Base-by-base conservation (phyloP, 1,284 basidiomycete species). In the Apiotrichum laibachii region DNA sequence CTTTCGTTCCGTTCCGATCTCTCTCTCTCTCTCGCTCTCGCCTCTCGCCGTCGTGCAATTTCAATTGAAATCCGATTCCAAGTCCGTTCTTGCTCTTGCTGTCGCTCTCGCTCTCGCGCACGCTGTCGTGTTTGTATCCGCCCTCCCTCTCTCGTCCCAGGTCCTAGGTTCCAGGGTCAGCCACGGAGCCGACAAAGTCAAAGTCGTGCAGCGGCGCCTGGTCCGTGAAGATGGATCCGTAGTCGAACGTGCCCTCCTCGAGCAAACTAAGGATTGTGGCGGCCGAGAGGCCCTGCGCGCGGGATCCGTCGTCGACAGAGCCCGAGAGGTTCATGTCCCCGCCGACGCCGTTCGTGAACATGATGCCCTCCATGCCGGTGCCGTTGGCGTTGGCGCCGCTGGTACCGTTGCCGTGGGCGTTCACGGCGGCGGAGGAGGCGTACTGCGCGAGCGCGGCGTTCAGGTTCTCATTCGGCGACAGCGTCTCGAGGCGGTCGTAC, bases 201-300 rank as follows among this genome's bases (percentile, higher is more conserved):
- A 63, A 65, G 45, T 67, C 63, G 15, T 44, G 53, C 34, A 67
- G 50, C 22, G 66, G 66, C 13, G 75, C 75, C 56, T 77, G 75
- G 61, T 77, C 75, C 21, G 73, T 75, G 56, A 77, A 77, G 50
- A 77, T 73, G 22, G 70, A 70, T 19, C 72, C 70, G 60, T 77
- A 77, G 60, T 77, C 75, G 50, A 79, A 79, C 12, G 72, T 72
- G 16, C 77, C 77, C 58, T 77, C 72, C 57, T 77, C 75, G 57
- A 79, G 64, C 22, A 79, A 55, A 50, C 70, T 71, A 31, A 79
- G 57, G 47, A 79, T 79, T 0, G 76, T 75, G 9, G 76, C 76
- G 3, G 77, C 77, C 22, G 77, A 79, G 44, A 54, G 35, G 31
- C 52, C 42, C 22, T 54, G 52, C 26, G 45, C 12, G 4, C 22